Evolutionary conservation across 306 rosid species (phyloP).

Genomic region (Sicyos baderoa): DNA sequence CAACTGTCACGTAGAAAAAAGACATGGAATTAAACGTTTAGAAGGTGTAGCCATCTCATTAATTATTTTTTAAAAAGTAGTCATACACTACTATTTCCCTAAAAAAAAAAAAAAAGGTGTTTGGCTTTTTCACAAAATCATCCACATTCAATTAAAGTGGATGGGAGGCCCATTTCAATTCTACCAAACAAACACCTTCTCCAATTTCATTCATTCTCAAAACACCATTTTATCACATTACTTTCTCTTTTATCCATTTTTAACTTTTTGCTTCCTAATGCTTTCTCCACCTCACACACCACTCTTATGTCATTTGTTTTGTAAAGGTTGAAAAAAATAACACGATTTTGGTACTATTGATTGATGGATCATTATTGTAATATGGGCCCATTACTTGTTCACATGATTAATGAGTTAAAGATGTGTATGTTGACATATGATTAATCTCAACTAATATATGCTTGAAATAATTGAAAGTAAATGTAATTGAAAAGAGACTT

Average conservation of each 20-base stretch:
- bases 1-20: too few species aligned
- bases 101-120: background rate
- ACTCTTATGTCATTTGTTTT: background rate
- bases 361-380: background rate
- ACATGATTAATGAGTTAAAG: background rate
- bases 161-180: background rate
- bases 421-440: background rate
- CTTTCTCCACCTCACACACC: background rate
- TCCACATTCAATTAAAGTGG: conserved; percentile 16
- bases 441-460: background rate
- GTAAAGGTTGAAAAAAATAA: background rate
- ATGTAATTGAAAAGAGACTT: background rate
- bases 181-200: background rate
- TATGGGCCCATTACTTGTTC: background rate
- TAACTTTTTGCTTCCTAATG: background rate
- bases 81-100: too few species aligned
- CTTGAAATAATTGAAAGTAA: background rate
- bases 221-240: background rate
- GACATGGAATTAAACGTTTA: too few species aligned
- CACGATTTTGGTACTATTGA: background rate
- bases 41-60: too few species aligned
- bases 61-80: too few species aligned
- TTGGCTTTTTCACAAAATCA: conserved; percentile 8
- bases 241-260: background rate
- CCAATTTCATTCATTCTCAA: conserved; percentile 4